A percentile compares a stretch with the other conserved stretches of the same genome.
phyloP scores from a whole-genome alignment of 352 stramenopile genomes.

The Phytophthora syringae region DNA sequence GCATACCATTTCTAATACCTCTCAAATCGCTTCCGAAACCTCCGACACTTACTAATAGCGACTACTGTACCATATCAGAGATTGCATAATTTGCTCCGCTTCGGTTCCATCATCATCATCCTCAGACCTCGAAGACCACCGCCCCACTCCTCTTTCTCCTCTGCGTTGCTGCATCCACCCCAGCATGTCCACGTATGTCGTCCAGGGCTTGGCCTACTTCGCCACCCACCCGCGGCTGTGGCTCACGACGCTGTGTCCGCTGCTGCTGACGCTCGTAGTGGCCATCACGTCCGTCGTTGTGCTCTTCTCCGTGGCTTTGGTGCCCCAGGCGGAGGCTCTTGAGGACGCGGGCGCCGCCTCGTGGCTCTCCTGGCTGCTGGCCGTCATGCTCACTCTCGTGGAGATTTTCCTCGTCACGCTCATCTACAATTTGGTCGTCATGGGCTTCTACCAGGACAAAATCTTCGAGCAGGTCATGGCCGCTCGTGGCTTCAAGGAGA shows the following conservation, averaged over 20 bases:
- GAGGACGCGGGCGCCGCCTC: constrained; percentile 41
- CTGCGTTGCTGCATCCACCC: background rate
- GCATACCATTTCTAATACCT: too few relatives aligned
- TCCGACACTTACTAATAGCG: too few relatives aligned
- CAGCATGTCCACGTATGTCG: constrained; percentile 68
- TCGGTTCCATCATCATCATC: too few relatives aligned
- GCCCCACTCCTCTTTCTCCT: background rate
- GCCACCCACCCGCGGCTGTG: constrained; percentile 64
- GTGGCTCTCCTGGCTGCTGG: constrained; percentile 64
- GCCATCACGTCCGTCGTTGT: constrained; percentile 48
- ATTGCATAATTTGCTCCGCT: too few relatives aligned
- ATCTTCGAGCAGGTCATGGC: constrained; percentile 70
- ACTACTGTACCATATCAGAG: too few relatives aligned
- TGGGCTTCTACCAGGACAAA: constrained; percentile 67
- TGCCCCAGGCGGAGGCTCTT: constrained; percentile 54
- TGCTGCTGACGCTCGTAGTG: constrained; percentile 65
- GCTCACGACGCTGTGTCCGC: constrained; percentile 56
- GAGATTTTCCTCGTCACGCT: constrained; percentile 80
- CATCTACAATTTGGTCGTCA: constrained; percentile 65
- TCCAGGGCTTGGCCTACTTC: constrained; percentile 64
- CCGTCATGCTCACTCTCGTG: constrained; percentile 63
- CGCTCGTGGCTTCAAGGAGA: constrained; percentile 49
- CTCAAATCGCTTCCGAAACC: too few relatives aligned
- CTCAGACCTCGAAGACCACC: too few relatives aligned
- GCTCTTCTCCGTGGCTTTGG: constrained; percentile 52